Conservation (phyloP, 106 monocot species). For the Allium fistulosum region DNA sequence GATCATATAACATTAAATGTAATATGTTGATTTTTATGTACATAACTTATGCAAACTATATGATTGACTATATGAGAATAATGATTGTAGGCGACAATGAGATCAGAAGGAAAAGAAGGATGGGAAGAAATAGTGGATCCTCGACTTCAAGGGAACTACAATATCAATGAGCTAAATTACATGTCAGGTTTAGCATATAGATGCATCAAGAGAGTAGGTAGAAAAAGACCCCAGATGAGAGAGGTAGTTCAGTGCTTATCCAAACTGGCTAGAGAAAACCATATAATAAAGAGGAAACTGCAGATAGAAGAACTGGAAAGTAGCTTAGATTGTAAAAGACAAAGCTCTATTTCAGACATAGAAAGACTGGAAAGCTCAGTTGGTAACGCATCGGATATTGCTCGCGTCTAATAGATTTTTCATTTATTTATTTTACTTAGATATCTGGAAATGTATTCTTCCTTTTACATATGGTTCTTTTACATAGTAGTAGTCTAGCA, state of each 20-base stretch:
- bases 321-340: too few species aligned
- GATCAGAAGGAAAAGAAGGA: conserved; percentile 43
- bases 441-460: too few species aligned
- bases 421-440: too few species aligned
- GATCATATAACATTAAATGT: too few species aligned
- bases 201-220: conserved; percentile 46
- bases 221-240: conserved; percentile 72
- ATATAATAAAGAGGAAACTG: conserved; percentile 12
- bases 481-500: too few species aligned
- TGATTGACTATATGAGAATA: not conserved
- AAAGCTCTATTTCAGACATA: too few species aligned
- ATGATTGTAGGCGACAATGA: conserved; percentile 61
- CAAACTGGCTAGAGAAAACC: conserved; percentile 18
- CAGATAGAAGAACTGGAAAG: too few species aligned
- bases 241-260: conserved; percentile 63
- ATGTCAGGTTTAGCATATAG: conserved; percentile 58
- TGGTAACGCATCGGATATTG: too few species aligned
- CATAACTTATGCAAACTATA: not conserved
- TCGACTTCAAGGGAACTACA: conserved; percentile 38
- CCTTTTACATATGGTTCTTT: too few species aligned
- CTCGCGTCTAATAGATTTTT: too few species aligned
- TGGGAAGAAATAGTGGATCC: conserved; percentile 90
- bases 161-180: conserved; percentile 51
- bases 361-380: too few species aligned
- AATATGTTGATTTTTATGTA: not conserved